Conservation (phyloP, 345 rosid genomes). For the Gossypium arboreum region DNA sequence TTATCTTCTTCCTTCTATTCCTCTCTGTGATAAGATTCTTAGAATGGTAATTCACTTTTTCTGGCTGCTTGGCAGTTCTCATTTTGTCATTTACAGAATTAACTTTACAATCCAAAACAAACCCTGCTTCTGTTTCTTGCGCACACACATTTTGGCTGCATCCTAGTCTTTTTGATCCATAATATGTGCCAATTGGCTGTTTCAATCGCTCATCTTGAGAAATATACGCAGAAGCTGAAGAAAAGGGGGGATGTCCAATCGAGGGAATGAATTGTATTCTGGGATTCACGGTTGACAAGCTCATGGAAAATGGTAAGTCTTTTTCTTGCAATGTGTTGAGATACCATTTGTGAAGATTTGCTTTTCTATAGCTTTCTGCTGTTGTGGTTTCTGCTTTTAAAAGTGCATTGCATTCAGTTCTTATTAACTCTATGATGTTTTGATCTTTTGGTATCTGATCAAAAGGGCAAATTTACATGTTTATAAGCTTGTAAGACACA, state of each 20-base stretch:
- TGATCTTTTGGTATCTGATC: slow-evolving; percentile 66
- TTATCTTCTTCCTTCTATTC: slow-evolving; percentile 62
- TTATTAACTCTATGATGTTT: slow-evolving; percentile 45
- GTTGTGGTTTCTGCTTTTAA: slow-evolving; percentile 22
- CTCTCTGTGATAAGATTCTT: slow-evolving; percentile 82
- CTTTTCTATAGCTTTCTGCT: slow-evolving; percentile 16
- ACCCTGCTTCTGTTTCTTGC: slow-evolving; percentile 17
- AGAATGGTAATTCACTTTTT: slow-evolving; percentile 35
- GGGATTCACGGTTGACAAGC: slow-evolving; percentile 21
- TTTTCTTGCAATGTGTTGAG: slow-evolving; percentile 22
- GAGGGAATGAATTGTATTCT: slow-evolving; percentile 16
- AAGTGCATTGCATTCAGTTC: slow-evolving; percentile 35
- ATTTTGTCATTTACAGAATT: slow-evolving; percentile 16
- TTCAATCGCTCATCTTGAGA: no score
- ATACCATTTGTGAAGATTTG: slow-evolving; percentile 9
- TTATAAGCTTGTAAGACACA: neutral
- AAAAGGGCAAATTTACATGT: slow-evolving; percentile 8
- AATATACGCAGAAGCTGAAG: no score
- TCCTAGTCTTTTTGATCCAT: slow-evolving; percentile 2
- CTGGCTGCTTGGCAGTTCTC: slow-evolving; percentile 24
- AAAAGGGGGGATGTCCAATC: no score
- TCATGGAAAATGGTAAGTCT: slow-evolving; percentile 17
- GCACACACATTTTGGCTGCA: slow-evolving; percentile 5
- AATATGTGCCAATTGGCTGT: no score
- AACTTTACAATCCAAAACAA: slow-evolving; percentile 14